Evolutionary conservation across 352 stramenopile species (phyloP).

Genomic region (Phytophthora hibernalis): DNA sequence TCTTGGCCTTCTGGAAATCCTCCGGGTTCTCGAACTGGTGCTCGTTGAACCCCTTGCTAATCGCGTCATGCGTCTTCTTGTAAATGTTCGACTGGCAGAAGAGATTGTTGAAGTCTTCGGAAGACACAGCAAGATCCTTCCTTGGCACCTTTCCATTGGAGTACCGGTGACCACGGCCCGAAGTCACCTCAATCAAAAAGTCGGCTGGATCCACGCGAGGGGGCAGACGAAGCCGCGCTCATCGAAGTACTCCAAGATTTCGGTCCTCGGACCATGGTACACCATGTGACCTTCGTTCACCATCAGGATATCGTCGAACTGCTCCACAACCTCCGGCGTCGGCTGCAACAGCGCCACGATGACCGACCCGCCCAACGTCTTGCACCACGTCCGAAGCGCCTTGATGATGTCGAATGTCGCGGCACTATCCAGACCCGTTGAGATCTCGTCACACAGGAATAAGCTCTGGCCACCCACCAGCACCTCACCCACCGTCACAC

Average conservation of each 20-base stretch:
- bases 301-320: conserved; percentile 97
- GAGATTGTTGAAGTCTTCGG: conserved; percentile 64
- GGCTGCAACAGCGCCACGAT: conserved; percentile 52
- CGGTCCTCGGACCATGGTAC: conserved; percentile 89
- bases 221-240: conserved; percentile 82
- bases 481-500: conserved; percentile 79
- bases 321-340: conserved; percentile 92
- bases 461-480: no score
- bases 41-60: conserved; percentile 65
- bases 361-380: conserved; percentile 41
- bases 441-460: no score
- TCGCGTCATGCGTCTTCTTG: conserved; percentile 50
- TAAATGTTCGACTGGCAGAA: conserved; percentile 70
- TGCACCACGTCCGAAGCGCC: conserved; percentile 41
- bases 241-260: conserved; percentile 91
- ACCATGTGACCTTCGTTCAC: conserved; percentile 93
- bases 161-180: conserved; percentile 58
- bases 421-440: no score
- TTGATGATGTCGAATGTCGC: no score
- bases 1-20: conserved; percentile 62
- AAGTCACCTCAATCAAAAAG: conserved; percentile 77
- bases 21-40: conserved; percentile 56
- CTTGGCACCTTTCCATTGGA: conserved; percentile 45
- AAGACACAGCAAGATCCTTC: conserved; percentile 34
- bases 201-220: conserved; percentile 71